Evolutionary conservation across 306 rosid genomes (phyloP), one percentile per base, ranked within the genome.

Genomic region (Cicer arietinum): DNA sequence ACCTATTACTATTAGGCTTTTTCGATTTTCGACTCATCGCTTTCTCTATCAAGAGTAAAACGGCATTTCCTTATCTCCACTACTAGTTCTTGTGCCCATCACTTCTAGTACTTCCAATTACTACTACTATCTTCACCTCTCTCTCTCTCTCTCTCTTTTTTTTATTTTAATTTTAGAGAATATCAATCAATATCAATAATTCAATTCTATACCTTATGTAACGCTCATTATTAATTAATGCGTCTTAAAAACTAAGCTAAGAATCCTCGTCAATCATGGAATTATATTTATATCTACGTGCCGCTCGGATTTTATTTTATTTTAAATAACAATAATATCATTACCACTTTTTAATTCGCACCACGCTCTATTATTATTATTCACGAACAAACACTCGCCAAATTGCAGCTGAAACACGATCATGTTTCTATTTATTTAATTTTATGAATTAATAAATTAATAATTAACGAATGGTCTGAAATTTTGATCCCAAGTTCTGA

Each of bases 141-240:
- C 4, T 10, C 6, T 12, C 12, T 12, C 0, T 48, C 1, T 8
- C 4, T 30, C 0, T 45, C 10, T 18, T 18, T 18, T 18, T 18
- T 45, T 9, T 0, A 10, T 0, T 45, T 45, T 45, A 30, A 14
- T 14, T 14, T 14, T 14, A 30, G 5, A 30, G 35, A 30, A 30
- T 30, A 30, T 30, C 35, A 3, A 30, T 30, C 35, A 30, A 30
- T 30, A 30, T 30, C 35, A 30, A 30, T 30, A 30, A 3, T 3
- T 30, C 35, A 30, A 30, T 2, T 7, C 2, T 54, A 2, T 22
- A 20, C 4, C 35, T 30, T 56, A 6, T 25, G 52, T 22, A 41
- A 17, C 10, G 2, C 67, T 73, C 86, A 88, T 85, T 64, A 90
- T 86, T 43, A 17, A 16, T 65, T 73, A 86, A 83, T 86, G 80